phyloP scores from a whole-genome alignment of 148 eudicot species.

The Hydrangea macrophylla region DNA sequence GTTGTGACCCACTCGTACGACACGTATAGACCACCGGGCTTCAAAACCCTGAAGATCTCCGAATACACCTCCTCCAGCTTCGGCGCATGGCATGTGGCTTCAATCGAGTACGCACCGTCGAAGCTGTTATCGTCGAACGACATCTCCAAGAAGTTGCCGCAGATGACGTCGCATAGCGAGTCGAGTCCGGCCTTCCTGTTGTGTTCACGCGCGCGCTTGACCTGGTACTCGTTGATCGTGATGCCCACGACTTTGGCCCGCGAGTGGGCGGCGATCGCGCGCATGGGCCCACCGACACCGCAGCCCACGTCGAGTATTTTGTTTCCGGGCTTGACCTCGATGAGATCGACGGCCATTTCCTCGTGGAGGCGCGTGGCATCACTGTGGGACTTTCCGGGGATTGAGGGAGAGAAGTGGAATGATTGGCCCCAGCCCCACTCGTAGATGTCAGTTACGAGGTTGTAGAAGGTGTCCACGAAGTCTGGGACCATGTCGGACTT shows the following conservation, averaged over 20 bases:
- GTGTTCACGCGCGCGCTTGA: slow-evolving; percentile 36
- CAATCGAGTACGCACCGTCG: slow-evolving; percentile 55
- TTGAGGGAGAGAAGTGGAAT: slow-evolving; percentile 50
- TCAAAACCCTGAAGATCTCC: slow-evolving; percentile 38
- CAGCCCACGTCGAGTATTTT: slow-evolving; percentile 49
- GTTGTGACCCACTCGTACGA: slow-evolving; percentile 63
- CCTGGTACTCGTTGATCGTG: slow-evolving; percentile 58
- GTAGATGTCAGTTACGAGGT: slow-evolving; percentile 56
- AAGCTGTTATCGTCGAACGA: slow-evolving; percentile 33
- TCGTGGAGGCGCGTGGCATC: slow-evolving; percentile 54
- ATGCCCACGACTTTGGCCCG: slow-evolving; percentile 44
- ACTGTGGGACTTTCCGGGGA: slow-evolving; percentile 40
- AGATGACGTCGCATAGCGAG: slow-evolving; percentile 40
- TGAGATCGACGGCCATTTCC: slow-evolving; percentile 53
- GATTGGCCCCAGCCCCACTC: slow-evolving; percentile 72
- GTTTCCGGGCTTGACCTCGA: slow-evolving; percentile 30
- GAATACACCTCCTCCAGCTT: slow-evolving; percentile 47
- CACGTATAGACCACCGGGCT: slow-evolving; percentile 48
- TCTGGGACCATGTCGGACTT: slow-evolving; percentile 42
- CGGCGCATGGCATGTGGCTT: slow-evolving; percentile 60
- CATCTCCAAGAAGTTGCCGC: slow-evolving; percentile 50
- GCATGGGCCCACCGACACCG: slow-evolving; percentile 63
- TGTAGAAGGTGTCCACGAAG: slow-evolving; percentile 53
- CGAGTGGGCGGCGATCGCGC: slow-evolving; percentile 57
- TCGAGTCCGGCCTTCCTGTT: slow-evolving; percentile 57